Conservation (phyloP, 345 rosid species). For the Mercurialis annua region DNA sequence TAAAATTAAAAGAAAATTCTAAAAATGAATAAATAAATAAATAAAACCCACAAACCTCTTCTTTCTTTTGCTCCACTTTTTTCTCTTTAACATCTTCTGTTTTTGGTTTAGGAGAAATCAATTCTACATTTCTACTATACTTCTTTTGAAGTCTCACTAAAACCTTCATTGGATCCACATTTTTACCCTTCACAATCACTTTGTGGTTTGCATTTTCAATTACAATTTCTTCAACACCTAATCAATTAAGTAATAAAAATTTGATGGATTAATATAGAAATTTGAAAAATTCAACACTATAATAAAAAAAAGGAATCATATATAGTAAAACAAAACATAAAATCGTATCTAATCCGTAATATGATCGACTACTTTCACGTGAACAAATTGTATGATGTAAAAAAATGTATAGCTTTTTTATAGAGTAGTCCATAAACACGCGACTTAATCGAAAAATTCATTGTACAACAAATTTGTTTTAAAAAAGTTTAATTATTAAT, state of each 20-base stretch:
- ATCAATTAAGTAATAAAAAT: neutral
- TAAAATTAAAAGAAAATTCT: neutral
- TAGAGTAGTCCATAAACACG: too few relatives aligned
- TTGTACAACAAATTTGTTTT: too few relatives aligned
- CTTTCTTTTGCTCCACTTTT: slow-evolving; percentile 29
- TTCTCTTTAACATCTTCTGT: slow-evolving; percentile 15
- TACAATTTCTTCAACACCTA: slow-evolving; percentile 54
- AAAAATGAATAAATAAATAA: neutral
- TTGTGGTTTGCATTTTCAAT: slow-evolving; percentile 33
- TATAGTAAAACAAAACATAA: neutral
- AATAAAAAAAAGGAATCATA: neutral
- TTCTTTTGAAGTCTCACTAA: slow-evolving; percentile 46
- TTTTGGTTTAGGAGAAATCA: slow-evolving; percentile 46
- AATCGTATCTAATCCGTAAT: too few relatives aligned
- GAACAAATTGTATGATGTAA: too few relatives aligned
- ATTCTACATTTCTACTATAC: slow-evolving; percentile 47
- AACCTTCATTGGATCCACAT: slow-evolving; percentile 44
- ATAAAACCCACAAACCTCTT: slow-evolving; percentile 28
- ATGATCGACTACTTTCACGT: too few relatives aligned
- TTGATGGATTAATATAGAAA: neutral
- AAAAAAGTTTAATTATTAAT: neutral
- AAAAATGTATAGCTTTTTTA: too few relatives aligned
- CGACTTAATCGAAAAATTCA: too few relatives aligned
- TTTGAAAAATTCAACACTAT: too few relatives aligned
- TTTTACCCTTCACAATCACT: slow-evolving; percentile 49